Base-by-base conservation (phyloP, 495 filamentous ascomycete genomes). In the Xylaria curta region DNA sequence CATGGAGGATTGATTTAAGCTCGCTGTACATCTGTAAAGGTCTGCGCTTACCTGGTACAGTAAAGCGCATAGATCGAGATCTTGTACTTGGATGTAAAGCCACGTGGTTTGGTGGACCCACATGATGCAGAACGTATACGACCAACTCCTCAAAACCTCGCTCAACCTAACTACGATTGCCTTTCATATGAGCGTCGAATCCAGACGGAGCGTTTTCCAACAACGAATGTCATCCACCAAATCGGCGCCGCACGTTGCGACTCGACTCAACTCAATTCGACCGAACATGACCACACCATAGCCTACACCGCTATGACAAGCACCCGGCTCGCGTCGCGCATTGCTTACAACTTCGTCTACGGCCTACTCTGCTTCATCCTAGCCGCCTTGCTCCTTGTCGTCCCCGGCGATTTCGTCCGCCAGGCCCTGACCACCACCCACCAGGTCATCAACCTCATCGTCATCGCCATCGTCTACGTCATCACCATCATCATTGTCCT, bases 301-400 rank as follows among this genome's bases (percentile, higher is more conserved):
- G 58, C 31, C 58, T 6, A 10, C 26, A 36, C 4, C 31, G 33
- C 49, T 72, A 83, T 80, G 82, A 78, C 77, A 66, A 75, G 72
- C 63, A 67, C 72, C 1, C 77, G 74, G 21, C 77, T 81, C 66
- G 69, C 93, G 76, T 92, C 92, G 79, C 90, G 90, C 76, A 89
- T 97, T 79, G 88, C 94, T 77, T 97, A 98, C 85, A 90, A 85
- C 72, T 91, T 90, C 63, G 87, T 90, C 73, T 98, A 96, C 82
- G 90, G 89, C 77, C 75, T 94, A 77, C 85, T 98, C 76, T 90
- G 90, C 81, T 78, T 95, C 75, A 75, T 96, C 75, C 87, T 93
- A 46, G 81, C 92, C 76, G 86, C 85, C 75, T 86, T 97, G 61
- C 85, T 97, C 63, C 84, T 95, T 76, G 85, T 97, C 75, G 94